Conservation (phyloP, 2,329 filamentous ascomycete species). For the Plenodomus tracheiphilus region DNA sequence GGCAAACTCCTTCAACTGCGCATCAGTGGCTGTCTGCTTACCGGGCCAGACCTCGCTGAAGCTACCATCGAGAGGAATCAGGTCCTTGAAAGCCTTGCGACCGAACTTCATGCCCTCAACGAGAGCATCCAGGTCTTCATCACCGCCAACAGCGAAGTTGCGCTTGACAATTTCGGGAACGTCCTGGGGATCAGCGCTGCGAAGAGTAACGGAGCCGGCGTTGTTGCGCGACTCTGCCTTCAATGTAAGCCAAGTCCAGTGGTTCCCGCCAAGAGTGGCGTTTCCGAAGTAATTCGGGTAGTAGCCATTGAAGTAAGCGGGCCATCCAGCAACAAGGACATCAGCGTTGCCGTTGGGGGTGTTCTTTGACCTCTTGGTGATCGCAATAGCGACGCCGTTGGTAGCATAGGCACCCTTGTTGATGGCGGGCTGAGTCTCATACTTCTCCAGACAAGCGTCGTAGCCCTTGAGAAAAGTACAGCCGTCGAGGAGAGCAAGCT, state of each 20-base stretch:
- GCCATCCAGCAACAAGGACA: slow-evolving; percentile 58
- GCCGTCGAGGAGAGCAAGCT: slow-evolving; percentile 41
- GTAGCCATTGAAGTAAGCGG: slow-evolving; percentile 57
- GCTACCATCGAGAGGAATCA: slow-evolving; percentile 48
- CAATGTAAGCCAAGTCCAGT: slow-evolving; percentile 57
- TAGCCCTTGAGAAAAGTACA: slow-evolving; percentile 43
- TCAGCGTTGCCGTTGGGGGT: slow-evolving; percentile 53
- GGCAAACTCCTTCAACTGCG: slow-evolving; percentile 44
- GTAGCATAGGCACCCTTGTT: slow-evolving; percentile 52
- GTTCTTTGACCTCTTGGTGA: slow-evolving; percentile 44
- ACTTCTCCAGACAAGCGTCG: slow-evolving; percentile 53
- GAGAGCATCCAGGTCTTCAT: slow-evolving; percentile 55
- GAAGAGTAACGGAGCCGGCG: slow-evolving; percentile 63
- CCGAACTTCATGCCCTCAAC: slow-evolving; percentile 60
- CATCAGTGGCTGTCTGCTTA: slow-evolving; percentile 47
- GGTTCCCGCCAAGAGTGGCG: slow-evolving; percentile 48
- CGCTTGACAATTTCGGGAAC: slow-evolving; percentile 57
- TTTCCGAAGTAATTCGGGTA: slow-evolving; percentile 57
- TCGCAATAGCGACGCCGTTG: slow-evolving; percentile 57
- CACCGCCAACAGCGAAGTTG: slow-evolving; percentile 19
- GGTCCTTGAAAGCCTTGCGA: slow-evolving; percentile 46
- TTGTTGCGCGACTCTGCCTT: slow-evolving; percentile 66
- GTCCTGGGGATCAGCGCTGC: slow-evolving; percentile 64
- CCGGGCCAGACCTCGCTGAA: slow-evolving; percentile 57
- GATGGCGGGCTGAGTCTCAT: slow-evolving; percentile 38